Evolutionary conservation across 192 early-diverging fungal species (phyloP).

Genomic region (Linnemannia exigua): DNA sequence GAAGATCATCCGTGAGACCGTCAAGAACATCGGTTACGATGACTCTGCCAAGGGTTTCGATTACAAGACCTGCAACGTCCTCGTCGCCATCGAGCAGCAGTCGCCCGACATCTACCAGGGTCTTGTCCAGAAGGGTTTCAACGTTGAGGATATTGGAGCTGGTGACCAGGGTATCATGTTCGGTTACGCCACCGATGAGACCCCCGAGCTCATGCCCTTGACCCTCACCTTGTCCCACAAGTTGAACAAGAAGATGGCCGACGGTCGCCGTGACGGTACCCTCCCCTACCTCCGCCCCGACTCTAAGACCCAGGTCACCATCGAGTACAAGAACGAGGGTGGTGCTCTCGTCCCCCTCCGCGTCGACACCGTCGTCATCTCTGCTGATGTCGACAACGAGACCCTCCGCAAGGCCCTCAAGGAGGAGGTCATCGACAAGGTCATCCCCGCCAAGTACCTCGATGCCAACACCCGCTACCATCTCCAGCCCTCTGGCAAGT

Average conservation of each 20-base stretch:
- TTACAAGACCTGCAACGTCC: slow-evolving; percentile 99
- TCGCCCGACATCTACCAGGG: slow-evolving; percentile 99
- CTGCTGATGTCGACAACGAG: slow-evolving; percentile 90
- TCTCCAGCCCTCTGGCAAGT: slow-evolving; percentile 98
- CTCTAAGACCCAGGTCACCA: slow-evolving; percentile 99
- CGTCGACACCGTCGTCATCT: slow-evolving; percentile 98
- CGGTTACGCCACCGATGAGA: slow-evolving; percentile 98
- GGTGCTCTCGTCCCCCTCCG: slow-evolving; percentile 96
- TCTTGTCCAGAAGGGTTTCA: slow-evolving; percentile 92
- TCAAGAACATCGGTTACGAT: slow-evolving; percentile 99
- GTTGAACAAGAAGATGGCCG: slow-evolving; percentile 96
- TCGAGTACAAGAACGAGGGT: slow-evolving; percentile 96
- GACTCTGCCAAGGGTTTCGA: slow-evolving; percentile 99
- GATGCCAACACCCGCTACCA: slow-evolving; percentile 94
- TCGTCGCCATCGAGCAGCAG: slow-evolving; percentile 99
- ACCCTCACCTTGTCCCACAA: slow-evolving; percentile 96
- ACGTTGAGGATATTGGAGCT: slow-evolving; percentile 97
- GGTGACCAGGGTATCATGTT: slow-evolving; percentile 99
- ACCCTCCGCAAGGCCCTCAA: slow-evolving; percentile 87
- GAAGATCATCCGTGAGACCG: slow-evolving; percentile 98
- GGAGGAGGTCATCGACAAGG: slow-evolving; percentile 93
- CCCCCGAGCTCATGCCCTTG: slow-evolving; percentile 99
- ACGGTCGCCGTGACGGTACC: slow-evolving; percentile 92
- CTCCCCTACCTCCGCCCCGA: slow-evolving; percentile 93
- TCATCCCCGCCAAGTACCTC: slow-evolving; percentile 93